A percentile compares a stretch with the other conserved stretches of the same genome.
These are phyloP conservation scores for Entomortierella beljakovae DNA, from an alignment of 192 early-diverging fungal genomes.

Conservation along the genomic window DNA sequence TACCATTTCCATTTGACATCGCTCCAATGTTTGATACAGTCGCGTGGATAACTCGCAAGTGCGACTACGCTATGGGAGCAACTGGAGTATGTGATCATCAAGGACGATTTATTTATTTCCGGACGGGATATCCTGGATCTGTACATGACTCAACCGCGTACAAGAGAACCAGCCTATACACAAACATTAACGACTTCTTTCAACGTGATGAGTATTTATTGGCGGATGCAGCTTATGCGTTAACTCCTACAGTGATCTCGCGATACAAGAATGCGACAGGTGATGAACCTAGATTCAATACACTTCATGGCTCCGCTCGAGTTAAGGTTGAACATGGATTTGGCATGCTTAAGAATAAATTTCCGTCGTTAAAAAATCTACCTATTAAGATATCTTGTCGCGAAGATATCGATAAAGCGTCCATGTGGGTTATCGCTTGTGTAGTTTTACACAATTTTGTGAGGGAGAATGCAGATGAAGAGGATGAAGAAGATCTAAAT, in stretches of 20 bases:
- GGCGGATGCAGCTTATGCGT: not conserved
- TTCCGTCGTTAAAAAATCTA: not conserved
- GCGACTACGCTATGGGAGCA: not conserved
- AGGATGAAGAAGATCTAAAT: not conserved
- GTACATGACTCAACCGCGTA: not conserved
- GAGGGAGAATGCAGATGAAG: not conserved
- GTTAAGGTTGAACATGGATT: not conserved
- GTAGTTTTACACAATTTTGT: not conserved
- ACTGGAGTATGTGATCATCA: not conserved
- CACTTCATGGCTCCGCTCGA: not conserved
- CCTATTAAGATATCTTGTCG: not conserved
- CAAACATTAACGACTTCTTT: not conserved
- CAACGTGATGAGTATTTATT: not conserved
- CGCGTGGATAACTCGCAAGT: not conserved
- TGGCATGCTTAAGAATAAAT: not conserved
- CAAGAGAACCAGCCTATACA: not conserved
- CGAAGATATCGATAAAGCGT: not conserved
- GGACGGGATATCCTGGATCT: not conserved
- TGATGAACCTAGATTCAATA: not conserved
- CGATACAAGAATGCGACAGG: not conserved
- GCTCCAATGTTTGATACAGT: slow-evolving; percentile 8
- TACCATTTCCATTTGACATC: slow-evolving; percentile 8
- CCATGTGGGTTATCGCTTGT: not conserved
- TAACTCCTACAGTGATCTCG: not conserved
- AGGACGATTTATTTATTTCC: not conserved